Conservation (phyloP, 768 basidiomycete genomes). For the Mrakia gelida region DNA sequence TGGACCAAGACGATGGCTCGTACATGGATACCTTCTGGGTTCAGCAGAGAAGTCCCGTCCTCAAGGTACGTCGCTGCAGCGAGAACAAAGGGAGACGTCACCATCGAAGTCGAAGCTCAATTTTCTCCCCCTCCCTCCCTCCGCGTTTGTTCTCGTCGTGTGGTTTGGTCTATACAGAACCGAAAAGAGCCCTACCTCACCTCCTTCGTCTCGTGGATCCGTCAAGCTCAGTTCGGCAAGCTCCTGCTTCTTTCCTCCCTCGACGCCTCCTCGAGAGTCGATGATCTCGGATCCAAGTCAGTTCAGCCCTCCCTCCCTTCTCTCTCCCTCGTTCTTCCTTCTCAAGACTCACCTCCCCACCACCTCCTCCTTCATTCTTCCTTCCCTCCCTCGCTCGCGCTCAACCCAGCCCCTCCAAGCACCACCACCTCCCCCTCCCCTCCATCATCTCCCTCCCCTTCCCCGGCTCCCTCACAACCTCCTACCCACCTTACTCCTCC, state of each 20-base stretch:
- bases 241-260: constrained; percentile 29
- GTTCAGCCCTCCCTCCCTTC: neutral
- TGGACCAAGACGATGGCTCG: constrained; percentile 5
- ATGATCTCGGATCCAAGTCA: constrained; percentile 22
- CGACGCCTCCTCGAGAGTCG: constrained; percentile 21
- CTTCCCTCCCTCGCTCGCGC: neutral
- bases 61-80: constrained; percentile 18
- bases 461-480: constrained; percentile 15
- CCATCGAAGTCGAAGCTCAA: neutral
- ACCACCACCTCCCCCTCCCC: constrained; percentile 29
- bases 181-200: constrained; percentile 27
- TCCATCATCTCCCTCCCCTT: constrained; percentile 27
- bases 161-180: constrained; percentile 1
- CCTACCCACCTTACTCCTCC: constrained; percentile 20
- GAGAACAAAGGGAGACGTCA: neutral
- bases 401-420: constrained; percentile 16
- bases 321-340: neutral
- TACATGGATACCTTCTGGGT: constrained; percentile 16
- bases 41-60: constrained; percentile 30
- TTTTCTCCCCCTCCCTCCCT: neutral
- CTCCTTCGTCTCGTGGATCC: constrained; percentile 19
- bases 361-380: neutral
- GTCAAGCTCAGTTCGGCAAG: constrained; percentile 18
- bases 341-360: neutral
- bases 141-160: neutral